phyloP scores from a whole-genome alignment of 257 asterid species.

The Petunia secreta region DNA sequence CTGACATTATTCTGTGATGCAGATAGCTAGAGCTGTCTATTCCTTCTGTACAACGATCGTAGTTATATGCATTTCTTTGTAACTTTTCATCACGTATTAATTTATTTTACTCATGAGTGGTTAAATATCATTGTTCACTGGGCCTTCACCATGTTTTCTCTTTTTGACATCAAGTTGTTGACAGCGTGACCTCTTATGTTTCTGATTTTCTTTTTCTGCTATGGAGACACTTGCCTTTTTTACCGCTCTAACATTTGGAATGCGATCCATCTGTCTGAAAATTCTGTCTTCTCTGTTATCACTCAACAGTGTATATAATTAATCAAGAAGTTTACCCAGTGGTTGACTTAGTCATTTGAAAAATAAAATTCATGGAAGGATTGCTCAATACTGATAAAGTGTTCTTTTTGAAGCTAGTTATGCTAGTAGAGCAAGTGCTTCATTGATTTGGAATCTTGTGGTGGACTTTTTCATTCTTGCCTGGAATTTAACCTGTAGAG shows the following conservation, averaged over 20 bases:
- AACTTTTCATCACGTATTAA: background rate
- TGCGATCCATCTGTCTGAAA: background rate
- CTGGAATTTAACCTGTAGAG: conserved; percentile 2
- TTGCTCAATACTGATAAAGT: background rate
- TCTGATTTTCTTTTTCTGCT: conserved; percentile 3
- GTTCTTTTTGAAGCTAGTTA: background rate
- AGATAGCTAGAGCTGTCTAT: background rate
- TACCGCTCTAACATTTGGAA: background rate
- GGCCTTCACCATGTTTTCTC: background rate
- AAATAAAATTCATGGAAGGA: background rate
- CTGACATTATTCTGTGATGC: background rate
- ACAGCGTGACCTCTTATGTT: background rate
- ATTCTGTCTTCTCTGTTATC: background rate
- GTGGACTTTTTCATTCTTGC: conserved; percentile 20
- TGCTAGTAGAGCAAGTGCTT: conserved; percentile 3
- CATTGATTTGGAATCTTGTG: background rate
- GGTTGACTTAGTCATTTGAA: background rate
- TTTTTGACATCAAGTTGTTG: conserved; percentile 21
- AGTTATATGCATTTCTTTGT: conserved; percentile 8
- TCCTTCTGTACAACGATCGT: background rate
- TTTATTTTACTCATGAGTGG: conserved; percentile 18
- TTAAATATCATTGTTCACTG: background rate
- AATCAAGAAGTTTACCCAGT: conserved; percentile 5
- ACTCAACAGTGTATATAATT: background rate
- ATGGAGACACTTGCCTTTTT: background rate